Evolutionary conservation across 768 basidiomycete species (phyloP).

Genomic region (Tephrocybe sp.): DNA sequence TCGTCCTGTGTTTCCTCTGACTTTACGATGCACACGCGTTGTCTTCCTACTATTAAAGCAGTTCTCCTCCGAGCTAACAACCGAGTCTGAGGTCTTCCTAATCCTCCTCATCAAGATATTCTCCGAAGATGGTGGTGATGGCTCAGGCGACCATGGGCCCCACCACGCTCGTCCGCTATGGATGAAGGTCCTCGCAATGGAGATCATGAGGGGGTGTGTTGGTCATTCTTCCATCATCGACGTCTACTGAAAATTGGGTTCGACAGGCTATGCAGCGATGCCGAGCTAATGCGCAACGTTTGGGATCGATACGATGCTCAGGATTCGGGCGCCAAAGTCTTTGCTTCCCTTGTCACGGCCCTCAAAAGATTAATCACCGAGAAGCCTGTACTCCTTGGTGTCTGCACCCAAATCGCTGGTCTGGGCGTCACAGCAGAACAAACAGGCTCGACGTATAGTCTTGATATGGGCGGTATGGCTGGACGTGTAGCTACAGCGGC

Average conservation of each 20-base stretch:
- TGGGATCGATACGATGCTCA: constrained; percentile 78
- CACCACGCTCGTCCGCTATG: constrained; percentile 62
- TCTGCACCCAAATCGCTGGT: constrained; percentile 78
- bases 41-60: constrained; percentile 93
- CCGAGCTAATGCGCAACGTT: constrained; percentile 74
- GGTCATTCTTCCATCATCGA: neutral
- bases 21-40: constrained; percentile 88
- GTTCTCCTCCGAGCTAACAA: constrained; percentile 77
- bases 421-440: constrained; percentile 55
- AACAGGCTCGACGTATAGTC: constrained; percentile 46
- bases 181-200: constrained; percentile 91
- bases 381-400: constrained; percentile 82
- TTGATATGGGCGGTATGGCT: constrained; percentile 68
- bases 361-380: constrained; percentile 88
- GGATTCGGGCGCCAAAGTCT: constrained; percentile 63
- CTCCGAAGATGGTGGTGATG: constrained; percentile 50
- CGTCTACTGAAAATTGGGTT: neutral
- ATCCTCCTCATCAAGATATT: constrained; percentile 68
- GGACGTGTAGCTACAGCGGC: constrained; percentile 85
- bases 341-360: constrained; percentile 76
- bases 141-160: constrained; percentile 24
- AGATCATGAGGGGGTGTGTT: constrained; percentile 82
- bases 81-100: constrained; percentile 87
- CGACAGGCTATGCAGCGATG: constrained; percentile 74
- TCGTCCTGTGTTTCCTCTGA: constrained; percentile 80